phyloP scores from a whole-genome alignment of 2,329 filamentous ascomycete species.

The Fusarium foetens region DNA sequence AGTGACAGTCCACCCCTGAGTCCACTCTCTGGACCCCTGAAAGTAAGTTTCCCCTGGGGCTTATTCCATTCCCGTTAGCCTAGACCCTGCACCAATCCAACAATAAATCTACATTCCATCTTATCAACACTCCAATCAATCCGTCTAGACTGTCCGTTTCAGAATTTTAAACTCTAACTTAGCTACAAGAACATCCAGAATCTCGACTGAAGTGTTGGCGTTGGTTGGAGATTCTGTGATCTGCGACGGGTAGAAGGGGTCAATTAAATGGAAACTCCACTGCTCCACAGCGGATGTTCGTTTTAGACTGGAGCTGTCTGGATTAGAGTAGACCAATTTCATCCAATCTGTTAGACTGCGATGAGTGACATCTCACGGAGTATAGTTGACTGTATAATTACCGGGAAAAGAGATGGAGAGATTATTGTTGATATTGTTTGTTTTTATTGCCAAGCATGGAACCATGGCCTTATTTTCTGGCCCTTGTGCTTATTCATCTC shows the following conservation, averaged over 20 bases:
- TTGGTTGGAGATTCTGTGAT: not conserved
- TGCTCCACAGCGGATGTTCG: conserved; percentile 13
- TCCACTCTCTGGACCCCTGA: conserved; percentile 24
- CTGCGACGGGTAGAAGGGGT: not conserved
- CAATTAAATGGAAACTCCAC: conserved; percentile 2
- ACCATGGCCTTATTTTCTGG: not conserved
- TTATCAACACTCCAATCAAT: not conserved
- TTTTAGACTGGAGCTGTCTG: conserved; percentile 8
- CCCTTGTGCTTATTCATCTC: not conserved
- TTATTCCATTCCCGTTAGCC: conserved; percentile 8
- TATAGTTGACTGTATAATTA: not conserved
- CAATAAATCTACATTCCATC: not conserved
- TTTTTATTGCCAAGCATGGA: not conserved
- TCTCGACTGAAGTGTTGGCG: not conserved
- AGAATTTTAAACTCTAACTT: not conserved
- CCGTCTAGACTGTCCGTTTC: not conserved
- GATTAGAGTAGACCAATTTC: not conserved
- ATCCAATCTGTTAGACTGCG: not conserved
- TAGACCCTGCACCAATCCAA: not conserved
- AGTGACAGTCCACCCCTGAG: conserved; percentile 24
- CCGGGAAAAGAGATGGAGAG: not conserved
- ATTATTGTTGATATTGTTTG: not conserved
- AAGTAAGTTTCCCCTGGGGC: conserved; percentile 23
- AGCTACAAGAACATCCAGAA: too few species aligned
- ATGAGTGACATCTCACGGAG: not conserved